Evolutionary conservation across 306 rosid genomes (phyloP).

Genomic region (Calophaca sinica): DNA sequence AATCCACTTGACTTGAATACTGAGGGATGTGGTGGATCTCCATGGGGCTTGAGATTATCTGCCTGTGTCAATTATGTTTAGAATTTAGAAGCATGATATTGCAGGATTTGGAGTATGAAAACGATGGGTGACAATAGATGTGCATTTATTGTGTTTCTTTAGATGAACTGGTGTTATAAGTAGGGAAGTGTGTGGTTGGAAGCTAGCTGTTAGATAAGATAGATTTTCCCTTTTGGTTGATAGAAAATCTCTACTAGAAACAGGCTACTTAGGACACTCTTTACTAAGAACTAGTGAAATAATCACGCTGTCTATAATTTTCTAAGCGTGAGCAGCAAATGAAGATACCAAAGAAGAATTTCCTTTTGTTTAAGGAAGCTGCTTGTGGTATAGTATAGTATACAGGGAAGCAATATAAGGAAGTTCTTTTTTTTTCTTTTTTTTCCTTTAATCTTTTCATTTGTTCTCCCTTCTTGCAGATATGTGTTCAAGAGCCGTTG

Average conservation of each 20-base stretch:
- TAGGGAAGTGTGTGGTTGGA: not conserved
- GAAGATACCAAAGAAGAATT: not conserved
- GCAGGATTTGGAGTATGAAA: slow-evolving; percentile 14
- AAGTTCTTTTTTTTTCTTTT: not conserved
- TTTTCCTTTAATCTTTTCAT: not conserved
- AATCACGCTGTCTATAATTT: slow-evolving; percentile 13
- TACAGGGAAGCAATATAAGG: not conserved
- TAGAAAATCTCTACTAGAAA: slow-evolving; percentile 3
- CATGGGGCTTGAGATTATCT: slow-evolving; percentile 1
- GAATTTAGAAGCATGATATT: slow-evolving; percentile 9
- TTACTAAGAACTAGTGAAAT: slow-evolving; percentile 9
- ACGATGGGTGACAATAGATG: slow-evolving; percentile 3
- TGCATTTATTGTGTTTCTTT: slow-evolving; percentile 1
- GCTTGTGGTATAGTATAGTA: not conserved
- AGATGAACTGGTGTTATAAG: slow-evolving; percentile 1
- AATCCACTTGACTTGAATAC: slow-evolving; percentile 16
- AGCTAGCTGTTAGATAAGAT: slow-evolving; percentile 19
- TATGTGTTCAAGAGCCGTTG: no score
- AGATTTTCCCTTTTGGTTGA: slow-evolving; percentile 22
- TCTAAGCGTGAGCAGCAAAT: slow-evolving; percentile 7
- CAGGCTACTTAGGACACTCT: not conserved
- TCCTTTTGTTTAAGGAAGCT: not conserved
- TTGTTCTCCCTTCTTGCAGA: not conserved
- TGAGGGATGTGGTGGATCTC: slow-evolving; percentile 28
- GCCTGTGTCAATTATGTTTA: slow-evolving; percentile 16